Conservation (phyloP, 495 filamentous ascomycete species). For the Amniculicola lignicola region DNA sequence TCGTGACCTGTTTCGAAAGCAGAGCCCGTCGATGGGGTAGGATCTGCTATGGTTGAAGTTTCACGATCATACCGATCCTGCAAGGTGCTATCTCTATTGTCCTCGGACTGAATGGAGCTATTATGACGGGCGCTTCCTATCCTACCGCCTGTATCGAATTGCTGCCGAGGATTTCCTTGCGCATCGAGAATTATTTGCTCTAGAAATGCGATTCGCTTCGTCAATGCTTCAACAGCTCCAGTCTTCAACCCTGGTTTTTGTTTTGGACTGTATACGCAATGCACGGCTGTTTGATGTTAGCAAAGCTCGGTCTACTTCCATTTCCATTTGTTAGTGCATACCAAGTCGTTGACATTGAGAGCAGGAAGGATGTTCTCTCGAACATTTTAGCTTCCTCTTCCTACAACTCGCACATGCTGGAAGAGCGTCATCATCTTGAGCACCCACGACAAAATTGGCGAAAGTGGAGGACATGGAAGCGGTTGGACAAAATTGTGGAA, state of each 20-base stretch:
- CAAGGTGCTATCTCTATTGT: too few relatives aligned
- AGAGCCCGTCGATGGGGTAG: too few relatives aligned
- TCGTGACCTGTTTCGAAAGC: too few relatives aligned
- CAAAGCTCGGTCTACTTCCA: too few relatives aligned
- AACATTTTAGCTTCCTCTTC: constrained; percentile 8
- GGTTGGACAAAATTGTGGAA: too few relatives aligned
- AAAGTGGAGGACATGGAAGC: neutral
- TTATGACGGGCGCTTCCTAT: too few relatives aligned
- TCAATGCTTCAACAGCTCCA: constrained; percentile 5
- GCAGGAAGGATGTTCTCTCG: constrained; percentile 1
- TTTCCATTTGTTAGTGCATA: too few relatives aligned
- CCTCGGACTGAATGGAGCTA: too few relatives aligned
- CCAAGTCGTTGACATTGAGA: constrained; percentile 9
- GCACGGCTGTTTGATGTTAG: neutral
- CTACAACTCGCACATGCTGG: constrained; percentile 6
- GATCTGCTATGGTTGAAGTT: too few relatives aligned
- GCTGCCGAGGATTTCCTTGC: neutral
- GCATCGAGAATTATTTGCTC: constrained; percentile 1
- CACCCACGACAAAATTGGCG: constrained; percentile 9
- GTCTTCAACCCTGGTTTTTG: constrained; percentile 15
- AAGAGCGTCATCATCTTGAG: neutral
- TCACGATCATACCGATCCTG: too few relatives aligned
- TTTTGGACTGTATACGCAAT: constrained; percentile 8
- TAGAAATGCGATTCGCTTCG: constrained; percentile 4
- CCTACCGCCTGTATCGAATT: constrained; percentile 2